Evolutionary conservation across 768 basidiomycete genomes (phyloP), one percentile per base, ranked within the genome.

Genomic region (Boletus reticulatus): DNA sequence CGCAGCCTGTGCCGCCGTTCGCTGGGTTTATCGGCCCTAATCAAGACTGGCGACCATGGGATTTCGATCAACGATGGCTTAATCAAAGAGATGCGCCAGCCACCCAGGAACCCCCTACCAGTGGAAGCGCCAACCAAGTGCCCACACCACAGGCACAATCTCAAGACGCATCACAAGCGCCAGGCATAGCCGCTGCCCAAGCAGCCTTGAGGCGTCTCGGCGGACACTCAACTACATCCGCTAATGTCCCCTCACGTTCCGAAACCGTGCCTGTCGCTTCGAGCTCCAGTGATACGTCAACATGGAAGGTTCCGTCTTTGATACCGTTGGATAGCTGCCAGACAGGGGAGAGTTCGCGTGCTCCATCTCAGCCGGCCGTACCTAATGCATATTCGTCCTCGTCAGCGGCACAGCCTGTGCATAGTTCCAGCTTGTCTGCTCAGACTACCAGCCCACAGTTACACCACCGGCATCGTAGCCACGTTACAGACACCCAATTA

Each of bases 41-140:
- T 36, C 82, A 80, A 19, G 77, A 71, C n/a, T 88, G 85, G 84
- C 83, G 83, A 53, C 79, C 78, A 22, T 89, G 86, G 87, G 80
- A 78, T 41, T 67, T 70, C 32, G 74, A 74, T 48, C 73, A 63
- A 8, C 73, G 68, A 43, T 70, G 66, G 64, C 61, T 70, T 27
- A 57, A 64, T 49, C 64, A 52, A 31, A 48, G 64, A 39, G 38
- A 31, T 17, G 37, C 38, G 32, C 37, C 38, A 39, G 31, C 46
- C 20, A 19, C 51, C 12, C 61, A 43, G 27, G 67, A 62, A 41
- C 42, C 58, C 31, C 53, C 63, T 41, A 38, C 19, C 9, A 27
- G 38, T 37, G 49, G 34, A 24, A n/a, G 43, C 22, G n/a, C 24
- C 20, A 43, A 48, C 31, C 57, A 57, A 27, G 43, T 16, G 17